phyloP scores from a whole-genome alignment of 1,284 basidiomycete genomes.

The Entoloma clypeatum region DNA sequence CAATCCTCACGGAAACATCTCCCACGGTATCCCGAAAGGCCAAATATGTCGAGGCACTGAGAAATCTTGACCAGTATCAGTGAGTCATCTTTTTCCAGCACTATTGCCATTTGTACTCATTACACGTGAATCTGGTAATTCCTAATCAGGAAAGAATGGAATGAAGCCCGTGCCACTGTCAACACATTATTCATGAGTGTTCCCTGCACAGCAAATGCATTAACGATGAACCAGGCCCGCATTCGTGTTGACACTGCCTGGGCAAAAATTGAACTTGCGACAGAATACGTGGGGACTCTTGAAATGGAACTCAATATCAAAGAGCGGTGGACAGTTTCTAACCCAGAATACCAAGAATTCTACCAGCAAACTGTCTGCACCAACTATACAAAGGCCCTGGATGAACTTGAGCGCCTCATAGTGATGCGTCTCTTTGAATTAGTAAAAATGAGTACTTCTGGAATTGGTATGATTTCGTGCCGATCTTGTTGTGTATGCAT shows the following conservation, averaged over 20 bases:
- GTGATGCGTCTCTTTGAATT: constrained; percentile 17
- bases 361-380: constrained; percentile 5
- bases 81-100: constrained; percentile 3
- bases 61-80: not conserved
- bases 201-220: not conserved
- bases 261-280: constrained; percentile 8
- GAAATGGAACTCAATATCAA: constrained; percentile 5
- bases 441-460: constrained; percentile 12
- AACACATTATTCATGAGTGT: constrained; percentile 10
- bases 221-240: constrained; percentile 3
- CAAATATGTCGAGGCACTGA: constrained; percentile 6
- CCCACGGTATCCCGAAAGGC: not conserved
- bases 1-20: not conserved
- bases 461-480: constrained; percentile 14
- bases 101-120: no score
- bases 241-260: constrained; percentile 3
- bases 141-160: constrained; percentile 8
- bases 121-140: no score
- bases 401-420: constrained; percentile 17
- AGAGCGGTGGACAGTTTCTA: constrained; percentile 6
- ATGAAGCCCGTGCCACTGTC: not conserved
- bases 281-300: constrained; percentile 3
- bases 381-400: constrained; percentile 10
- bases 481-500: not conserved
- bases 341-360: constrained; percentile 3